A percentile compares a stretch with the other conserved stretches of the same genome.
Evolutionary conservation across 2,329 filamentous ascomycete species (phyloP).

Genomic region (Aphanocladium album): DNA sequence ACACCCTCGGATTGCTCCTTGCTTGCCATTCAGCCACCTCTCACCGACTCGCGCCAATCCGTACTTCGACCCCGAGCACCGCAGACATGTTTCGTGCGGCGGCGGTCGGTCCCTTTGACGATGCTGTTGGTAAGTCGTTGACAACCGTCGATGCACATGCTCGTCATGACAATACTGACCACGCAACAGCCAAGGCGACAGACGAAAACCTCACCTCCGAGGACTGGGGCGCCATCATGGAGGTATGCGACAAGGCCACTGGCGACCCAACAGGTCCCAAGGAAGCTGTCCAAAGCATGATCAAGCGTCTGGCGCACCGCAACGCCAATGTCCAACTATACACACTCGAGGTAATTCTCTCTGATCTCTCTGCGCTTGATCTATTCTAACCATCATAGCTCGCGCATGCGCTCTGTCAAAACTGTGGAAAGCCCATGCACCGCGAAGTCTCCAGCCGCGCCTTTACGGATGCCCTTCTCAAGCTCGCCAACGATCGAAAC

Average conservation of each 20-base stretch:
- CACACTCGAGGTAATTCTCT: constrained; percentile 66
- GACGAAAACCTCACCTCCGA: constrained; percentile 95
- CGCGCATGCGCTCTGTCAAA: constrained; percentile 85
- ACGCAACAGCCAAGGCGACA: constrained; percentile 63
- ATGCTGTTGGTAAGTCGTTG: constrained; percentile 49
- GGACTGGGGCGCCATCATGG: constrained; percentile 61
- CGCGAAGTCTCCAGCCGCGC: constrained; percentile 85
- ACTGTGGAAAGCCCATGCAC: constrained; percentile 82
- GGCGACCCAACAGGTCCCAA: constrained; percentile 59
- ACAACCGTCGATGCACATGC: neutral
- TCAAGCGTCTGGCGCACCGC: constrained; percentile 85
- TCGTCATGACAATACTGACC: constrained; percentile 16
- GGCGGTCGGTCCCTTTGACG: constrained; percentile 53
- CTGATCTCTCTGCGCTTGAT: neutral
- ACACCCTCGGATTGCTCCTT: neutral
- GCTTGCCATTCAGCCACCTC: neutral
- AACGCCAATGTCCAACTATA: constrained; percentile 97
- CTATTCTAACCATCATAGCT: constrained; percentile 46
- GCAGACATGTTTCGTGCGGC: constrained; percentile 54
- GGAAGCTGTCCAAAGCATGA: constrained; percentile 83
- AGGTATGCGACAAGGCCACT: constrained; percentile 57
- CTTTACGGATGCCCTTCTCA: constrained; percentile 88
- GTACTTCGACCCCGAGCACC: constrained; percentile 15
- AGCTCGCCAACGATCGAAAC: constrained; percentile 89
- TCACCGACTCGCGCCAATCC: neutral